Evolutionary conservation across 345 rosid species (phyloP).

Genomic region (Populus nigra): DNA sequence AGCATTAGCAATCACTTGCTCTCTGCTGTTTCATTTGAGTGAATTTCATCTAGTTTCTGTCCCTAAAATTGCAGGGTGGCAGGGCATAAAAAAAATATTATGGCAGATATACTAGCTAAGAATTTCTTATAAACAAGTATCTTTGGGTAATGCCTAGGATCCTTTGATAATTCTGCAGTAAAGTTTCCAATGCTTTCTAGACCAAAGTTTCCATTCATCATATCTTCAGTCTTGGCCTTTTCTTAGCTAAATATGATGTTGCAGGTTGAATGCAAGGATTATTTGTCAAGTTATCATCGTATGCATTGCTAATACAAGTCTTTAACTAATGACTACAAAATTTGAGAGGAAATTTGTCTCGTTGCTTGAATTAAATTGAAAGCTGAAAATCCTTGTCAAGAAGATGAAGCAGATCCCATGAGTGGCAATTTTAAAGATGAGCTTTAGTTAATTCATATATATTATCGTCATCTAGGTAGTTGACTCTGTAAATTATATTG

Average conservation of each 20-base stretch:
- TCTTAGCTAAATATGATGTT: neutral
- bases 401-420: conserved; percentile 8
- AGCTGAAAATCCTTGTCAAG: neutral
- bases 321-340: neutral
- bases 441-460: neutral
- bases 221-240: neutral
- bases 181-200: neutral
- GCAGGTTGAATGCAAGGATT: neutral
- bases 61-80: neutral
- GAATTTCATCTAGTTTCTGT: neutral
- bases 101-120: neutral
- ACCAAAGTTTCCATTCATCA: neutral
- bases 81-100: neutral
- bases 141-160: neutral
- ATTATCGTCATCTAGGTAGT: neutral
- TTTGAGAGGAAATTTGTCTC: neutral
- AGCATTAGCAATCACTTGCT: neutral
- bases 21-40: neutral
- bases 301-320: neutral
- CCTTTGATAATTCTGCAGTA: neutral
- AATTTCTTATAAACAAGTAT: neutral
- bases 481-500: neutral
- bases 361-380: neutral
- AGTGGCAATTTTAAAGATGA: neutral
- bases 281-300: neutral